These are phyloP conservation scores for Daldinia sp. DNA, from an alignment of 2,329 filamentous ascomycete species.

Conservation along the genomic window DNA sequence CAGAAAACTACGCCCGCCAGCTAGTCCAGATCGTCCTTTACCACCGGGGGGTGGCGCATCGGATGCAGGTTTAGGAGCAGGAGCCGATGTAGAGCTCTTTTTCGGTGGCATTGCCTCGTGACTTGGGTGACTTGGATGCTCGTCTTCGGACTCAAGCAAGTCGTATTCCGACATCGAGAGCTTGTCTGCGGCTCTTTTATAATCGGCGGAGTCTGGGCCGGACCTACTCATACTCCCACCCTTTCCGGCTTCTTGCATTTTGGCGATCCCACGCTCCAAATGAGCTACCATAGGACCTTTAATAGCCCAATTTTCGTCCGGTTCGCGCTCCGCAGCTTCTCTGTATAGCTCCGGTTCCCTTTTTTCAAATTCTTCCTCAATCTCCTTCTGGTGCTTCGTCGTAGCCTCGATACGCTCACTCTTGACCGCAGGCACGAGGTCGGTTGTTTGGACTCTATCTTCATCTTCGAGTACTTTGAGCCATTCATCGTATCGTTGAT, in stretches of 20 bases:
- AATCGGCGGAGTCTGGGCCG: slow-evolving; percentile 15
- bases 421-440: slow-evolving; percentile 51
- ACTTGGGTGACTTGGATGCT: slow-evolving; percentile 31
- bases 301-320: slow-evolving; percentile 52
- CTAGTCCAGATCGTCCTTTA: slow-evolving; percentile 25
- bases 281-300: slow-evolving; percentile 59
- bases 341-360: slow-evolving; percentile 56
- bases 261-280: slow-evolving; percentile 56
- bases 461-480: slow-evolving; percentile 55
- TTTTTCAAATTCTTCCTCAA: slow-evolving; percentile 59
- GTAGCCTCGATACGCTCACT: slow-evolving; percentile 53
- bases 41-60: slow-evolving; percentile 25
- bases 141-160: slow-evolving; percentile 41
- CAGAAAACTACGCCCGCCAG: slow-evolving; percentile 33
- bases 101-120: slow-evolving; percentile 24
- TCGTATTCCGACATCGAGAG: slow-evolving; percentile 38
- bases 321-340: slow-evolving; percentile 52
- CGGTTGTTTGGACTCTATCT: slow-evolving; percentile 50
- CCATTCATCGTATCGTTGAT: slow-evolving; percentile 56
- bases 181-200: slow-evolving; percentile 32
- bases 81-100: slow-evolving; percentile 1
- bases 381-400: slow-evolving; percentile 55
- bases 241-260: slow-evolving; percentile 50
- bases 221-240: slow-evolving; percentile 14
- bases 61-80: slow-evolving; percentile 4